Evolutionary conservation across 768 basidiomycete genomes (phyloP), one percentile per base, ranked within the genome.

Genomic region (Hydnomerulius pinastri): DNA sequence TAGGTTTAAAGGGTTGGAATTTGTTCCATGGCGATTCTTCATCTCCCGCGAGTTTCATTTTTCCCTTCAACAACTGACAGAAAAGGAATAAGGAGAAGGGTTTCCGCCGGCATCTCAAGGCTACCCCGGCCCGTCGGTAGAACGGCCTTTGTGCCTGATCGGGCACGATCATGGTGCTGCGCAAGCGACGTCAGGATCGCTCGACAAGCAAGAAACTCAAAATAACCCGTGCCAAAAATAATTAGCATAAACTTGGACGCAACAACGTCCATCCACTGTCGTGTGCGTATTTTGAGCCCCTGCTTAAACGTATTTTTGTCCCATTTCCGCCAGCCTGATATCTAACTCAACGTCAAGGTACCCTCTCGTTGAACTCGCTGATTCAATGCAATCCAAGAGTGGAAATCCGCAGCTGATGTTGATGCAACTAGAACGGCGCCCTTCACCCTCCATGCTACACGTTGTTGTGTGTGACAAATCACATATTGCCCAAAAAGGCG

Each of bases 171-270:
- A 45, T 41, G 23, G 24, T 44, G 8, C 55, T 50, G 9, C 29
- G 24, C 49, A 68, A 59, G 59, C 64, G 59, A 68, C 49, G 61
- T 56, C 64, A 50, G 44, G 48, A 61, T 61, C 49, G 41, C 46
- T 56, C 39, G 10, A 38, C 48, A 43, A 36, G 15, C 24, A 58
- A 49, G 41, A 48, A 58, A 51, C 54, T 55, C 64, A 56, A 51
- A 46, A 59, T 66, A 68, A 61, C 55, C 44, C 40, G 53, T 53
- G 46, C 65, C 66, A 65, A 67, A 69, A 69, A 67, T 67, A 67
- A 65, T 65, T 56, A n/a, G 46, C 63, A 63, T 49, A 28, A 42
- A 24, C 36, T 51, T 50, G 37, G 43, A 53, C n/a, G n/a, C n/a
- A n/a, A n/a, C n/a, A n/a, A n/a, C n/a, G n/a, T n/a, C n/a, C n/a